These are phyloP conservation scores for Oryza australiensis DNA, from an alignment of 176 grass and related monocot genomes.

Conservation along the genomic window DNA sequence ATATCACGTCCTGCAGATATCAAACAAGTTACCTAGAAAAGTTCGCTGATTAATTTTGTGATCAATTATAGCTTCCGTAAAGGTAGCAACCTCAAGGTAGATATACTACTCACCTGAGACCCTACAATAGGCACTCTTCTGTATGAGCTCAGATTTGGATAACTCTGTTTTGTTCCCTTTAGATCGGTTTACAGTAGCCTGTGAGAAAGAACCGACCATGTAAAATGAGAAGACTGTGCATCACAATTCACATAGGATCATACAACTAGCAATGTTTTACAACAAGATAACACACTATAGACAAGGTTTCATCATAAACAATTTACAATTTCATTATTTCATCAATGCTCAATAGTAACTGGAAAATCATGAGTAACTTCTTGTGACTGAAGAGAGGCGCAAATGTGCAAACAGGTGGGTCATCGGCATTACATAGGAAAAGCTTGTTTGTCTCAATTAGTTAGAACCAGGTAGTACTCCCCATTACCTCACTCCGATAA, in stretches of 20 bases:
- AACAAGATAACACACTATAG: not conserved
- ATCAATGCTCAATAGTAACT: not conserved
- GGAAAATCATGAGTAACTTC: not conserved
- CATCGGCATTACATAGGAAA: not conserved
- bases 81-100: not conserved
- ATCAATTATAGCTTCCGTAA: not conserved
- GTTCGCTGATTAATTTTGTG: not conserved
- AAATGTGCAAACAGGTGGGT: not conserved
- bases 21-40: constrained; percentile 32
- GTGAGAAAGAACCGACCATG: constrained; percentile 22
- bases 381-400: constrained; percentile 20
- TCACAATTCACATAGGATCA: not conserved
- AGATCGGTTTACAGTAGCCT: constrained; percentile 92
- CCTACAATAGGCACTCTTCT: constrained; percentile 96
- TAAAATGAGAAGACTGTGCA: not conserved
- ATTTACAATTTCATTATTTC: not conserved
- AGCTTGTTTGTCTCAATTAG: not conserved
- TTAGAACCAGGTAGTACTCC: not conserved
- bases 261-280: not conserved
- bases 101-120: constrained; percentile 66
- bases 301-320: not conserved
- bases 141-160: constrained; percentile 82
- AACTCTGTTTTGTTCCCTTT: constrained; percentile 95
- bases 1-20: constrained; percentile 70
- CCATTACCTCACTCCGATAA: not conserved